phyloP scores from a whole-genome alignment of 176 grass and related monocot species.

The Eleusine indica region DNA sequence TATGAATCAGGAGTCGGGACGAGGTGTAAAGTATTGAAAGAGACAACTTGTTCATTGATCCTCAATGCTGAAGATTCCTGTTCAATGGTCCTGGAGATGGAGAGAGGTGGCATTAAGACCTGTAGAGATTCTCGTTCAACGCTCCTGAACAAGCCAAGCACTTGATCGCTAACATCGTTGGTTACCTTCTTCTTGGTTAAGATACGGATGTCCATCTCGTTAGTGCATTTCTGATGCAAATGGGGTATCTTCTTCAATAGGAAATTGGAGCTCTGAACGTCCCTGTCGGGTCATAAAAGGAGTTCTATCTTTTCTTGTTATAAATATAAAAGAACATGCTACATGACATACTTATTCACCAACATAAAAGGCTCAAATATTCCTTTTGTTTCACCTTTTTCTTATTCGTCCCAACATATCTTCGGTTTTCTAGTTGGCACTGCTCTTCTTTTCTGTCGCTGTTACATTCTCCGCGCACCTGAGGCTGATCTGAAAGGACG shows the following conservation, averaged over 20 bases:
- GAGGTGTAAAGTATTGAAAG: background rate
- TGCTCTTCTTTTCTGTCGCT: conserved; percentile 17
- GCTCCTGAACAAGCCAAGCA: conserved; percentile 30
- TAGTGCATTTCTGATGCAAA: conserved; percentile 49
- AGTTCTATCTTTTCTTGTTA: conserved; percentile 4
- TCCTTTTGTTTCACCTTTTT: conserved; percentile 45
- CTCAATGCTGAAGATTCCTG: conserved; percentile 15
- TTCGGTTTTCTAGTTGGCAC: conserved; percentile 42
- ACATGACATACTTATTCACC: conserved; percentile 37
- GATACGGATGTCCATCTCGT: conserved; percentile 36
- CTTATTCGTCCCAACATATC: conserved; percentile 45
- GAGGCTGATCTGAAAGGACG: conserved; percentile 19
- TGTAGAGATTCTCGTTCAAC: conserved; percentile 33
- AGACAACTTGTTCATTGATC: conserved; percentile 26
- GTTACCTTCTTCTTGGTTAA: conserved; percentile 27
- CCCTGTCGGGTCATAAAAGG: conserved; percentile 33
- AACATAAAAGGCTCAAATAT: conserved; percentile 50
- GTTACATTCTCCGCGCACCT: conserved; percentile 31
- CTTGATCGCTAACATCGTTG: conserved; percentile 26
- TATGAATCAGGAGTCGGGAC: background rate
- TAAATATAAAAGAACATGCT: conserved; percentile 15
- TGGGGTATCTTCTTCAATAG: conserved; percentile 15
- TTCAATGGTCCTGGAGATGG: background rate
- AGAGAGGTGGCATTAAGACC: background rate
- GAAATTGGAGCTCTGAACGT: conserved; percentile 25